phyloP scores from a whole-genome alignment of 768 basidiomycete species.

The Strobilomyces confusus region DNA sequence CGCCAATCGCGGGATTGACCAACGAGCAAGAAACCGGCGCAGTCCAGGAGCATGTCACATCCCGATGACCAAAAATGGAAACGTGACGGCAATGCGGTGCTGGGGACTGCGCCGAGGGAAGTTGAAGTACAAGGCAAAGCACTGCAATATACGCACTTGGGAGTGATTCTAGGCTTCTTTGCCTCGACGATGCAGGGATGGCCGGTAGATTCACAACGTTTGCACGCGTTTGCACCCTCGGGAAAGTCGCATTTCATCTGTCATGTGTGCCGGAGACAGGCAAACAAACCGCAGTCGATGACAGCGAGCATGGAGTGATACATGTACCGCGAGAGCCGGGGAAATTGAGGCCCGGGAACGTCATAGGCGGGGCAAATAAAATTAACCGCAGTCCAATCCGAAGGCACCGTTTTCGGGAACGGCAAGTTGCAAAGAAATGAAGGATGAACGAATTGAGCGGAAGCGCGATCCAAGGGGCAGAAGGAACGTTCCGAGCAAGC shows the following conservation, averaged over 20 bases:
- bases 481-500: constrained; percentile 11
- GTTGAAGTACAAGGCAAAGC: neutral
- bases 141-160: constrained; percentile 62
- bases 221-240: constrained; percentile 68
- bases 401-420: constrained; percentile 11
- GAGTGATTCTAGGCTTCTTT: constrained; percentile 69
- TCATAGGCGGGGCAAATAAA: constrained; percentile 6
- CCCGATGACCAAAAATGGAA: constrained; percentile 26
- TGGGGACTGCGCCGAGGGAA: constrained; percentile 1
- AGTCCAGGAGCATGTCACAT: constrained; percentile 18
- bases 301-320: constrained; percentile 1
- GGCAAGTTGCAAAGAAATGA: constrained; percentile 4
- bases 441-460: constrained; percentile 1
- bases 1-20: constrained; percentile 12
- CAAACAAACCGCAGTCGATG: constrained; percentile 8
- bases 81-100: constrained; percentile 26
- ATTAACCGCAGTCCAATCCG: constrained; percentile 6
- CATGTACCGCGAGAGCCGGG: neutral
- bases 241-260: constrained; percentile 90
- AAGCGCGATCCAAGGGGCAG: neutral
- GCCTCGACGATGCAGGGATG: constrained; percentile 83
- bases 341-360: constrained; percentile 1
- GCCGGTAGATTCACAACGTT: constrained; percentile 66
- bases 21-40: constrained; percentile 8
- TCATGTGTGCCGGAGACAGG: constrained; percentile 9